Percentiles rank a stretch among this genome's conserved stretches.
phyloP scores from a whole-genome alignment of 2,329 filamentous ascomycete genomes.

The Pseudodiploospora longispora region DNA sequence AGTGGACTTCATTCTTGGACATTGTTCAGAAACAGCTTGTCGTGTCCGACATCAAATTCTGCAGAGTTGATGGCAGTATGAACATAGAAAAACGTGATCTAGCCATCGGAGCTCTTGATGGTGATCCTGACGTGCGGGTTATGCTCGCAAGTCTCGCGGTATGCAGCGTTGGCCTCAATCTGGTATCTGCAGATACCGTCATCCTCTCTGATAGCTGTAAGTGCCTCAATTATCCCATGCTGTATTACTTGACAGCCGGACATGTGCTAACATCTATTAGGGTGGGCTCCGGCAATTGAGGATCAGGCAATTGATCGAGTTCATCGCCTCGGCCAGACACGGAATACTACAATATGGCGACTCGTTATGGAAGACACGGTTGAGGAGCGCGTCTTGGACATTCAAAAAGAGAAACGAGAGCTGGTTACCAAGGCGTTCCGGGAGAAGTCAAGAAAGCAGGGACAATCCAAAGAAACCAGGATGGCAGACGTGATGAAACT shows the following conservation, averaged over 20 bases:
- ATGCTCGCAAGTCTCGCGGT: conserved; percentile 77
- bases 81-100: conserved; percentile 59
- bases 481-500: conserved; percentile 48
- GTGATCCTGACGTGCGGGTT: conserved; percentile 59
- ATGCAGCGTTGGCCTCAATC: conserved; percentile 77
- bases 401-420: conserved; percentile 72
- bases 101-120: conserved; percentile 59
- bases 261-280: conserved; percentile 14
- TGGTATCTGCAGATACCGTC: conserved; percentile 79
- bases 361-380: conserved; percentile 74
- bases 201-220: conserved; percentile 69
- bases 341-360: conserved; percentile 70
- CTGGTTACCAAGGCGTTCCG: conserved; percentile 72
- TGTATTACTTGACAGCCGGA: conserved; percentile 1
- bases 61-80: conserved; percentile 78
- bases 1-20: conserved; percentile 69
- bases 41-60: conserved; percentile 52
- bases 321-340: conserved; percentile 74
- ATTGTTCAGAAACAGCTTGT: conserved; percentile 62
- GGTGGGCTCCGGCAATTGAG: conserved; percentile 91
- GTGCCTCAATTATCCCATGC: conserved; percentile 14
- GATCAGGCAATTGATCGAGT: conserved; percentile 87
- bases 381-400: conserved; percentile 70
- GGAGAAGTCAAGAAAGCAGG: conserved; percentile 49
- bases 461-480: conserved; percentile 49